phyloP scores from a whole-genome alignment of 129 eudicot genomes.

The Chrysanthemum seticuspe region DNA sequence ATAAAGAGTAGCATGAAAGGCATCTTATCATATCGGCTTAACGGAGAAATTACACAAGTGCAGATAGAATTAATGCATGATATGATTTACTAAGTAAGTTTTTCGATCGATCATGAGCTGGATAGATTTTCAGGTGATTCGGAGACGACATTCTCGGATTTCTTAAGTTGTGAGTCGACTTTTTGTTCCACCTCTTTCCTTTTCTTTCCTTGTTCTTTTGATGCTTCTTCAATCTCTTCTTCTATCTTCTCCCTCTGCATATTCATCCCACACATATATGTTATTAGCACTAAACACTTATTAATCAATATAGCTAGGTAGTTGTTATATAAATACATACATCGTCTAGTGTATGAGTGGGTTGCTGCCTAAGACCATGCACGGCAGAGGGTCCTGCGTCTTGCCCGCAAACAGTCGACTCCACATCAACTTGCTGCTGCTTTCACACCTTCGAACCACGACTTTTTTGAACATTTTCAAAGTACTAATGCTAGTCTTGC shows the following conservation, averaged over 20 bases:
- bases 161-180: constrained; percentile 13
- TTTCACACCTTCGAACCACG: neutral
- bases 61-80: too few relatives aligned
- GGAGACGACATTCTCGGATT: constrained; percentile 17
- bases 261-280: too few relatives aligned
- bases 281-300: too few relatives aligned
- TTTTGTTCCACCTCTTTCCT: constrained; percentile 19
- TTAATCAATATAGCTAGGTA: too few relatives aligned
- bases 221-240: constrained; percentile 1
- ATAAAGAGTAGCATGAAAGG: too few relatives aligned
- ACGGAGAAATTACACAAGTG: too few relatives aligned
- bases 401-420: constrained; percentile 12
- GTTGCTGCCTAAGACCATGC: constrained; percentile 14
- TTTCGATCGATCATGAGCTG: neutral
- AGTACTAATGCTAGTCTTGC: neutral
- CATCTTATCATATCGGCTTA: too few relatives aligned
- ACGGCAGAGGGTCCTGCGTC: constrained; percentile 20
- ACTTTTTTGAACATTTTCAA: neutral
- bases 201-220: constrained; percentile 12
- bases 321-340: neutral
- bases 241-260: constrained; percentile 20
- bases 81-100: too few relatives aligned
- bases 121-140: constrained; percentile 11
- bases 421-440: neutral
- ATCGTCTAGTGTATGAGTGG: constrained; percentile 3